phyloP scores from a whole-genome alignment of 371 early-diverging fungal genomes.

The Rhizopus arrhizus region DNA sequence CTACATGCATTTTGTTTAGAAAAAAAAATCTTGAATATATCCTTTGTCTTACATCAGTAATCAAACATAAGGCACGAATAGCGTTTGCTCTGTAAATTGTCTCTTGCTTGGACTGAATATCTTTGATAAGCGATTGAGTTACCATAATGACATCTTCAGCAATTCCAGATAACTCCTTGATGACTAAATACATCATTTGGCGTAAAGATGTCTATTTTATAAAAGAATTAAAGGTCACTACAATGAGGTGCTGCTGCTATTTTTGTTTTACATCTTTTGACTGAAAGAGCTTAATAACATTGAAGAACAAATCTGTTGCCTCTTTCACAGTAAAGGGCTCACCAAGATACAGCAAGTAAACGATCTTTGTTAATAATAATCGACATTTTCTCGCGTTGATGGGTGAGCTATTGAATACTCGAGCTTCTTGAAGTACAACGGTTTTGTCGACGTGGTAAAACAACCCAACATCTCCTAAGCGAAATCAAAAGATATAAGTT shows the following conservation, averaged over 20 bases:
- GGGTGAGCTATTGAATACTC: constrained; percentile 95
- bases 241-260: neutral
- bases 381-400: constrained; percentile 94
- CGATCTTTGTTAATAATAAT: constrained; percentile 87
- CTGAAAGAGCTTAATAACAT: constrained; percentile 95
- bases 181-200: constrained; percentile 94
- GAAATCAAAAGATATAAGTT: neutral
- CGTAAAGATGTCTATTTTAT: constrained; percentile 75
- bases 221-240: constrained; percentile 3
- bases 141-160: constrained; percentile 97
- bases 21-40: neutral
- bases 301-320: constrained; percentile 97
- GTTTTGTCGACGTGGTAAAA: constrained; percentile 86
- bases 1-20: constrained; percentile 36
- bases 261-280: constrained; percentile 79
- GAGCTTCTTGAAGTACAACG: constrained; percentile 93
- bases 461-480: constrained; percentile 49
- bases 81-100: constrained; percentile 92
- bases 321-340: constrained; percentile 89
- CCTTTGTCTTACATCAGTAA: constrained; percentile 81
- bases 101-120: constrained; percentile 90
- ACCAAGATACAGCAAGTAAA: constrained; percentile 88
- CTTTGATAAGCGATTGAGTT: constrained; percentile 91
- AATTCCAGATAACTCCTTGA: constrained; percentile 90
- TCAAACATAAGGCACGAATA: constrained; percentile 91